Evolutionary conservation across 2,329 filamentous ascomycete genomes (phyloP).

Genomic region (Xylaria sp.): DNA sequence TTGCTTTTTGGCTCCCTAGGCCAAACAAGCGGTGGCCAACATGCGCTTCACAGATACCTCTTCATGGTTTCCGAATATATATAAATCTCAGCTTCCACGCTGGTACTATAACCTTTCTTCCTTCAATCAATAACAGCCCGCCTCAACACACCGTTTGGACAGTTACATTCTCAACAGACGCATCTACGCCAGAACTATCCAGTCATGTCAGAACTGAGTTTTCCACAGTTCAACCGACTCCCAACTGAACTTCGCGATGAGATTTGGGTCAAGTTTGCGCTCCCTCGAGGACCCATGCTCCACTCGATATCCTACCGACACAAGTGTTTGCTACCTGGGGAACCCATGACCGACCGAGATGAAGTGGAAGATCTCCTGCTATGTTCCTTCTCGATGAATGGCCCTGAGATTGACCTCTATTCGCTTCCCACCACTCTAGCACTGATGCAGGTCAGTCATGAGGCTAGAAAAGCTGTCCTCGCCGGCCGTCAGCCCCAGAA

Average conservation of each 20-base stretch:
- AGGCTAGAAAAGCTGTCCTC: slow-evolving; percentile 17
- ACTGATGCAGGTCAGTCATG: slow-evolving; percentile 14
- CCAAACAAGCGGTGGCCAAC: background rate
- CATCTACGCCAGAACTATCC: background rate
- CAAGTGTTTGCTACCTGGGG: too few species aligned
- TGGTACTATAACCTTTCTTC: background rate
- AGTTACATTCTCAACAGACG: background rate
- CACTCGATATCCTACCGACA: too few species aligned
- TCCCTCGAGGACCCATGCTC: too few species aligned
- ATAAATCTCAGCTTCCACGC: background rate
- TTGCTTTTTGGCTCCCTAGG: background rate
- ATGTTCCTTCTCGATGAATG: background rate
- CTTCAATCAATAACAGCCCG: background rate
- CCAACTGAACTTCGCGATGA: background rate
- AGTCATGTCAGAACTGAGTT: background rate
- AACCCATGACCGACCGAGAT: too few species aligned
- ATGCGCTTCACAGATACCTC: background rate
- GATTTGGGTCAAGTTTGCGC: background rate
- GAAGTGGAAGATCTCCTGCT: background rate
- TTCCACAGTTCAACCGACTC: slow-evolving; percentile 10
- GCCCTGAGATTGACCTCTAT: background rate
- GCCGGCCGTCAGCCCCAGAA: slow-evolving; percentile 12
- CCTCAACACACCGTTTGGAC: background rate
- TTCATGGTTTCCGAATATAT: background rate
- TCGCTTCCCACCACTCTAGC: background rate